Evolutionary conservation across 1,284 basidiomycete genomes (phyloP), one percentile per base, ranked within the genome.

Genomic region (Butyriboletus appendiculatus): DNA sequence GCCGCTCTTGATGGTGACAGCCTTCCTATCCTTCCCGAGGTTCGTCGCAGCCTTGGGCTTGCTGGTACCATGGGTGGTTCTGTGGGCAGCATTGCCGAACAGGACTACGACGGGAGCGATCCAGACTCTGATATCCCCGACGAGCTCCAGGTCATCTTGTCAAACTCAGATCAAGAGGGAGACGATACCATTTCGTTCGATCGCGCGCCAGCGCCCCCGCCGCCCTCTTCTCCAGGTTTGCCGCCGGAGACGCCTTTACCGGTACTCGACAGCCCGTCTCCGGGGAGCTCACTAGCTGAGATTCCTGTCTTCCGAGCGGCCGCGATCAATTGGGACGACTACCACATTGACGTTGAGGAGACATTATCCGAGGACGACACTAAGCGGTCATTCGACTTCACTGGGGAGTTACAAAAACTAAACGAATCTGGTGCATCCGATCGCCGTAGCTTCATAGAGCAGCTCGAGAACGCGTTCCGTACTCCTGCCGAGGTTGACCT

Each of bases 321-420:
- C 16, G 60, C 81, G 16, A 67, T 76, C 40, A 76, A 79, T 45
- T 77, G 76, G 4, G 74, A 81, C 7, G 77, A 73, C 2, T 72
- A 77, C 43, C 73, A 75, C 9, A 72, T 67, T 0, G 79, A 81
- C 40, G 62, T 77, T 12, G 81, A 85, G 46, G 81, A 79, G 69
- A 71, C 46, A 5, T 51, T 59, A 68, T 67, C 68, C 11, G 82
- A 85, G 42, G 82, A 86, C 48, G 81, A 85, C 55, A 90, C 88
- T 1, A 88, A 86, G 70, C 84, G 81, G 62, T 90, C 87, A 1
- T 95, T 94, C 60, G 92, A 94, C 67, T 95, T 94, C 64, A 94
- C 92, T 0, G 86, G 83, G 22, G 92, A 94, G 69, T 75, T 92
- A 46, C 76, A 80, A 65, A 82, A 76, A 58, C 78, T 94, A 41